phyloP scores from a whole-genome alignment of 108 stramenopile species.

The Cyclotella atomus region DNA sequence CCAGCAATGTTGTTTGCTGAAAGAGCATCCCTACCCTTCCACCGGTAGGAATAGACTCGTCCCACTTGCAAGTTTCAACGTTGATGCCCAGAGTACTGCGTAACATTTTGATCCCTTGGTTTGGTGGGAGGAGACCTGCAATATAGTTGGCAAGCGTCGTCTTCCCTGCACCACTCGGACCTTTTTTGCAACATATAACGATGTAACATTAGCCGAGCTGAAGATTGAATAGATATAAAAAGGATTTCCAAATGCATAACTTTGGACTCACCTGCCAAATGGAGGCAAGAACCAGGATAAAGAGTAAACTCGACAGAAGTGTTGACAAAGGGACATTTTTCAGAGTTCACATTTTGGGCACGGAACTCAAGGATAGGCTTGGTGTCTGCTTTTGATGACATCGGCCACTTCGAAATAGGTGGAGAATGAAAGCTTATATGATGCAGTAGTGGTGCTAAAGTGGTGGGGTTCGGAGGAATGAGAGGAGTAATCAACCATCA shows the following conservation, averaged over 20 bases:
- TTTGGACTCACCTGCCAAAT: conserved; percentile 43
- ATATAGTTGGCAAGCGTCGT: conserved; percentile 71
- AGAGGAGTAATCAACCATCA: too few relatives aligned
- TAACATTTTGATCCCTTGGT: conserved; percentile 22
- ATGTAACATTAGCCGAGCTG: not conserved
- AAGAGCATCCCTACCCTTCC: conserved; percentile 82
- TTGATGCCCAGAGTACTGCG: conserved; percentile 51
- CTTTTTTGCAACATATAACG: not conserved
- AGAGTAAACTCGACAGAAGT: conserved; percentile 55
- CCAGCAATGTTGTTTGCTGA: conserved; percentile 83
- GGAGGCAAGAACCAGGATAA: conserved; percentile 57
- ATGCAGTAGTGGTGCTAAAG: too few relatives aligned
- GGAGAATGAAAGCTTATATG: too few relatives aligned
- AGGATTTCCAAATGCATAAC: not conserved
- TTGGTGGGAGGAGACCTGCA: conserved; percentile 49
- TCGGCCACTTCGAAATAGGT: too few relatives aligned
- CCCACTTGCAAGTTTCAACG: conserved; percentile 55
- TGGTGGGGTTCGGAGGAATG: too few relatives aligned
- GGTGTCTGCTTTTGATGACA: not conserved
- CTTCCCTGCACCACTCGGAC: conserved; percentile 71
- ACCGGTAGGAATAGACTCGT: conserved; percentile 40
- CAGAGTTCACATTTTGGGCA: conserved; percentile 32
- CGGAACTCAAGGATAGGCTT: conserved; percentile 38
- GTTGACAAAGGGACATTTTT: conserved; percentile 73
- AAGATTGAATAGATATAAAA: not conserved